A percentile compares a stretch with the other conserved stretches of the same genome.
Conservation (phyloP, 2,329 filamentous ascomycete species). For the Fusarium torreyae region DNA sequence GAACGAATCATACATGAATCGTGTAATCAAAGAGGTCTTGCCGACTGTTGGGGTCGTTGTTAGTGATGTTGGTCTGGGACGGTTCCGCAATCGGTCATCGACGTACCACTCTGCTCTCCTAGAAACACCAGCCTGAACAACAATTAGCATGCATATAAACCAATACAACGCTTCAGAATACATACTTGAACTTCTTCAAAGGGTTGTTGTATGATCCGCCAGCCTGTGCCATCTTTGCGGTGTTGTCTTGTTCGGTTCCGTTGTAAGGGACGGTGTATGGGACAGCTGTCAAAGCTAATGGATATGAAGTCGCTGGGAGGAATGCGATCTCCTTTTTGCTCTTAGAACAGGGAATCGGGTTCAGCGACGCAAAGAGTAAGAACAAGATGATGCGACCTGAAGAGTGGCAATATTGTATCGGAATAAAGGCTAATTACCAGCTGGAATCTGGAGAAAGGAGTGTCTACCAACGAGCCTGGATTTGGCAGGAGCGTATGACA, state of each 20-base stretch:
- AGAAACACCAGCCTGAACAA: constrained; percentile 88
- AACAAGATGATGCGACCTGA: constrained; percentile 27
- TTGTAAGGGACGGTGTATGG: constrained; percentile 37
- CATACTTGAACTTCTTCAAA: constrained; percentile 99
- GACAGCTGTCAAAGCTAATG: constrained; percentile 47
- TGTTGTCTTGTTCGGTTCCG: constrained; percentile 34
- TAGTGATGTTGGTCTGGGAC: constrained; percentile 44
- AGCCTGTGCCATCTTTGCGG: constrained; percentile 80
- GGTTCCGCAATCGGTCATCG: constrained; percentile 39
- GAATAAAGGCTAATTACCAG: constrained; percentile 36
- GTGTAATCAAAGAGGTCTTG: constrained; percentile 98
- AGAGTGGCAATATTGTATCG: constrained; percentile 39
- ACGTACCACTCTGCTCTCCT: constrained; percentile 96
- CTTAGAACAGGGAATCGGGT: constrained; percentile 7
- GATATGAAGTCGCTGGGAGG: constrained; percentile 25
- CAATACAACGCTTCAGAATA: constrained; percentile 10
- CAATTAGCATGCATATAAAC: constrained; percentile 45
- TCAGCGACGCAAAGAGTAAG: constrained; percentile 13
- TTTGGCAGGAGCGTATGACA: constrained; percentile 50
- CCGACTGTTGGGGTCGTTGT: constrained; percentile 75
- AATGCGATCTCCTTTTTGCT: constrained; percentile 20
- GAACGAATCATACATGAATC: constrained; percentile 99
- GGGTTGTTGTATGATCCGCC: constrained; percentile 97
- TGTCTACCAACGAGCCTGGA: constrained; percentile 43
- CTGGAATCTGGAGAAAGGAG: constrained; percentile 49